Conservation (phyloP, 2,329 filamentous ascomycete genomes). For the Aspergillus tanneri region DNA sequence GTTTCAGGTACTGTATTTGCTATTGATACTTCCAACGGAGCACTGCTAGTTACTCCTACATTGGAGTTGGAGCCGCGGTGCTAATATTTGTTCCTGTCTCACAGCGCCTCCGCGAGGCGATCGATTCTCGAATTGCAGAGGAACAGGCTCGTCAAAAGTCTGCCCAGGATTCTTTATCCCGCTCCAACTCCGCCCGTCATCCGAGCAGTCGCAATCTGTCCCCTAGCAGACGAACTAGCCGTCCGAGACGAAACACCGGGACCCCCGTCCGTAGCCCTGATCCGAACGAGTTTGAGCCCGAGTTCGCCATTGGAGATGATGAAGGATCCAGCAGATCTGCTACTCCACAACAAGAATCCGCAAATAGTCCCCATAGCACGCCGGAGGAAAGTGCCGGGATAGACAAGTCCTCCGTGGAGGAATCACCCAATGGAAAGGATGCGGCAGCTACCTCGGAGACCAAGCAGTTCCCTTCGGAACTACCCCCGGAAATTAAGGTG, state of each 20-base stretch:
- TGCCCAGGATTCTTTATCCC: constrained; percentile 43
- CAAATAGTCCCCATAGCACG: constrained; percentile 30
- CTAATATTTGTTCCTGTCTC: background rate
- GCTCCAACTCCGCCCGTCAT: constrained; percentile 47
- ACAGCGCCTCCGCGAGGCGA: constrained; percentile 78
- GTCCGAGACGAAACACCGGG: constrained; percentile 37
- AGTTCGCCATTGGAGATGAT: constrained; percentile 83
- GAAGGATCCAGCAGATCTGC: constrained; percentile 63
- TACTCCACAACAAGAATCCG: constrained; percentile 56
- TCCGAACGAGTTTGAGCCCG: constrained; percentile 81
- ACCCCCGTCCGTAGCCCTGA: constrained; percentile 64
- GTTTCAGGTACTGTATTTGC: constrained; percentile 29
- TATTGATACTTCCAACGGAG: background rate
- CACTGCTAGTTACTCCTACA: constrained; percentile 3
- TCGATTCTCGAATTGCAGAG: constrained; percentile 84
- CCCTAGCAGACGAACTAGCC: constrained; percentile 30
- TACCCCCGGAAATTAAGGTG: constrained; percentile 71
- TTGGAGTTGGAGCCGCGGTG: too few relatives aligned
- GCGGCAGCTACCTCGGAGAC: constrained; percentile 22
- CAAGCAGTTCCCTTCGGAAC: constrained; percentile 47
- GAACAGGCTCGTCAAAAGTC: constrained; percentile 78
- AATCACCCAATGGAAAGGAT: constrained; percentile 20
- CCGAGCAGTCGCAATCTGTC: constrained; percentile 29
- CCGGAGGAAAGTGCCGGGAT: constrained; percentile 24
- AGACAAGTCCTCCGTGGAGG: constrained; percentile 23